A percentile compares a stretch with the other conserved stretches of the same genome.
Conservation (phyloP, 2,329 filamentous ascomycete genomes). For the Setomelanomma holmii region DNA sequence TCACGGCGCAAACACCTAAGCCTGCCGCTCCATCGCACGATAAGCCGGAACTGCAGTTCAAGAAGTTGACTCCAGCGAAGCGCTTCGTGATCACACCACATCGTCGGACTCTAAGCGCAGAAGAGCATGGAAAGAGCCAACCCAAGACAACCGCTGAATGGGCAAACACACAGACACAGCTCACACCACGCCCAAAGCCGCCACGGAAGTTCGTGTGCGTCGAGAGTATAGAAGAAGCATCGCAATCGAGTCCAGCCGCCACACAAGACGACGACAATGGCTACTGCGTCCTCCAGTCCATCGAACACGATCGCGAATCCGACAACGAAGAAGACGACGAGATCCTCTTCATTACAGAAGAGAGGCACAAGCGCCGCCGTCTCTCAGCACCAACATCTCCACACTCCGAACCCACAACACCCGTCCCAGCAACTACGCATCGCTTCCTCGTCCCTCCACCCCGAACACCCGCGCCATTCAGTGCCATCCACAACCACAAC, state of each 20-base stretch:
- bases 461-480: conserved; percentile 20
- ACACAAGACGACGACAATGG: conserved; percentile 7
- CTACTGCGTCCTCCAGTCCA: conserved; percentile 12
- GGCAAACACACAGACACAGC: background rate
- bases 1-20: conserved; percentile 20
- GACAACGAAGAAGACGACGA: conserved; percentile 32
- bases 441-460: conserved; percentile 34
- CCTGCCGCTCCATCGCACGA: background rate
- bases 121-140: conserved; percentile 3
- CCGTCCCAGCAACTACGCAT: conserved; percentile 20
- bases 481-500: conserved; percentile 7
- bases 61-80: conserved; percentile 37
- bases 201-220: conserved; percentile 29
- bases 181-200: conserved; percentile 24
- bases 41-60: conserved; percentile 10
- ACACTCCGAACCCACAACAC: conserved; percentile 15
- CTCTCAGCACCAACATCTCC: conserved; percentile 18
- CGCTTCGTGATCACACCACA: conserved; percentile 38
- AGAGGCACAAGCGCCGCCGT: conserved; percentile 36
- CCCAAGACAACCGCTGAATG: no score
- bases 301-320: conserved; percentile 17
- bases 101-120: conserved; percentile 7
- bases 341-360: conserved; percentile 30
- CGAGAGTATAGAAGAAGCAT: conserved; percentile 44
- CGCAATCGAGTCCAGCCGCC: conserved; percentile 28